These are phyloP conservation scores for Cyclocybe cylindracea DNA, from an alignment of 768 basidiomycete species.

Conservation along the genomic window DNA sequence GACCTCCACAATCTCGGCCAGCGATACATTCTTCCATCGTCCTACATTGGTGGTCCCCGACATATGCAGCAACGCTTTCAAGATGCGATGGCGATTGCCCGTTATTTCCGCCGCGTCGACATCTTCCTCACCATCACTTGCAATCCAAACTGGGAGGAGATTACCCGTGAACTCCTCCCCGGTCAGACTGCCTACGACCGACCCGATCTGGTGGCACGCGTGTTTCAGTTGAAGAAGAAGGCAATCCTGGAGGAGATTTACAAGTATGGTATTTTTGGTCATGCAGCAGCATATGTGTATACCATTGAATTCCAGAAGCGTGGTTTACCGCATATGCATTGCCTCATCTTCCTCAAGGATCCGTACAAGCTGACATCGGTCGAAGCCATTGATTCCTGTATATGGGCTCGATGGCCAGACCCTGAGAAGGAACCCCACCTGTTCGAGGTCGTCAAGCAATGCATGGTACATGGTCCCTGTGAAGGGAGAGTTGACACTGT, in stretches of 20 bases:
- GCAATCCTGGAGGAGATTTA: slow-evolving; percentile 34
- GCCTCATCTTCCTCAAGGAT: slow-evolving; percentile 39
- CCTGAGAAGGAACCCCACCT: slow-evolving; percentile 35
- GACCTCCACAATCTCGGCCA: slow-evolving; percentile 25
- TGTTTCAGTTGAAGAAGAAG: slow-evolving; percentile 44
- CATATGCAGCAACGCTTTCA: slow-evolving; percentile 44
- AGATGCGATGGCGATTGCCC: slow-evolving; percentile 44
- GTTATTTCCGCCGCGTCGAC: slow-evolving; percentile 34
- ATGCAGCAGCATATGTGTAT: slow-evolving; percentile 38
- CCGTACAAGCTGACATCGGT: slow-evolving; percentile 35
- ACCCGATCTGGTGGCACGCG: slow-evolving; percentile 47
- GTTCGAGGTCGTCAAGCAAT: slow-evolving; percentile 34
- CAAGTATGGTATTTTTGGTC: slow-evolving; percentile 40
- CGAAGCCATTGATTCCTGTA: slow-evolving; percentile 35
- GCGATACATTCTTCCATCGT: slow-evolving; percentile 31
- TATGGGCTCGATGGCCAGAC: slow-evolving; percentile 46
- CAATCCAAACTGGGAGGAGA: slow-evolving; percentile 53
- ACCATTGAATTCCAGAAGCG: slow-evolving; percentile 56
- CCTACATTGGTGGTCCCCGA: slow-evolving; percentile 30
- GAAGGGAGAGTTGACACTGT: slow-evolving; percentile 27
- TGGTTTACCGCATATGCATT: slow-evolving; percentile 54
- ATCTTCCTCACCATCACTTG: slow-evolving; percentile 52
- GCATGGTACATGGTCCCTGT: slow-evolving; percentile 37
- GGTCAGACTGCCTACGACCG: slow-evolving; percentile 40
- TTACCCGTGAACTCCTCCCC: slow-evolving; percentile 35